Conservation (phyloP, 169 alveolate genomes). For the Besnoitia besnoiti region DNA sequence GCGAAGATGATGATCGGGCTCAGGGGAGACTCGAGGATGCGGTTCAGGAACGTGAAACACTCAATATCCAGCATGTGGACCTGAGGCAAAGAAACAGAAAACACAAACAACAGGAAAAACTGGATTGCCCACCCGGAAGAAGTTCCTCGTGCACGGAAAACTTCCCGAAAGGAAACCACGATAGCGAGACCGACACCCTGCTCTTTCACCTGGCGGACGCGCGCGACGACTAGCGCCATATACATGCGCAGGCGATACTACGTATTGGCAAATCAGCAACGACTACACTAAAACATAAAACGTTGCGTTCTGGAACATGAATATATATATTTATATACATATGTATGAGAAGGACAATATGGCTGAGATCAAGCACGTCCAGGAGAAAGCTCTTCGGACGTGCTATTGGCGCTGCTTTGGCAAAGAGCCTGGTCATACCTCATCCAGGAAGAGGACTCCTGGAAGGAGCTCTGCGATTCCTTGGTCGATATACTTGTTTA, state of each 20-base stretch:
- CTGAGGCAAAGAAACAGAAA: neutral
- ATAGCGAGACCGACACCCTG: no score
- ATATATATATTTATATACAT: neutral
- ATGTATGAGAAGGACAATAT: neutral
- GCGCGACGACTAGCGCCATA: no score
- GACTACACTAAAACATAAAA: no score
- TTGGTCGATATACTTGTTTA: constrained; percentile 91
- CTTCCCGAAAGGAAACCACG: no score
- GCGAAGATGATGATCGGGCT: constrained; percentile 99
- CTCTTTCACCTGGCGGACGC: no score
- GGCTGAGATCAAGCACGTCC: neutral
- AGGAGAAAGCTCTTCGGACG: no score
- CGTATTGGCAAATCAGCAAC: no score
- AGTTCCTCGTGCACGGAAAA: neutral
- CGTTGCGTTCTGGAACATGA: no score
- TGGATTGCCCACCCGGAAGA: neutral
- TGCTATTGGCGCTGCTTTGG: no score
- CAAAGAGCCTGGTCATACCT: no score
- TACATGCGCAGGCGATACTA: no score
- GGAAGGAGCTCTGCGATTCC: constrained; percentile 99
- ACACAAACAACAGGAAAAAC: neutral
- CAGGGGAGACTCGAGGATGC: constrained; percentile 97
- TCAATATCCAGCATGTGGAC: constrained; percentile 98
- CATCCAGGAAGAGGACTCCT: constrained; percentile 99
- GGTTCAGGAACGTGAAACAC: constrained; percentile 97